Conservation (phyloP, 2,329 filamentous ascomycete genomes). For the Colletotrichum siamense region DNA sequence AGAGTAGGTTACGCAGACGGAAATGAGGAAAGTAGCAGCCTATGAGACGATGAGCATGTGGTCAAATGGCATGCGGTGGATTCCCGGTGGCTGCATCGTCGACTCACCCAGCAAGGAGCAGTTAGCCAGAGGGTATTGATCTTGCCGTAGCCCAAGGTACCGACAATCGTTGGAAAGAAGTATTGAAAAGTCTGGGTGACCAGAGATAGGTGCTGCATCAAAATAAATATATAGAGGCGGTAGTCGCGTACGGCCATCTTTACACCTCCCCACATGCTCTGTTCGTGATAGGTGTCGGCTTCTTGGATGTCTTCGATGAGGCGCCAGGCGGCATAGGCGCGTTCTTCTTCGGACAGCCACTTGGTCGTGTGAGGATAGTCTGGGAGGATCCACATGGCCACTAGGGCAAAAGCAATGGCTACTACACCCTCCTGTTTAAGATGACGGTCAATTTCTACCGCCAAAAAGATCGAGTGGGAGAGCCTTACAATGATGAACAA, state of each 20-base stretch:
- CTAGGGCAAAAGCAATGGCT: constrained; percentile 41
- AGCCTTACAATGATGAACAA: constrained; percentile 32
- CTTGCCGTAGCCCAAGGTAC: constrained; percentile 62
- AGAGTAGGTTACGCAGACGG: constrained; percentile 58
- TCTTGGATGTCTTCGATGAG: constrained; percentile 54
- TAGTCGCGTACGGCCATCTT: constrained; percentile 53
- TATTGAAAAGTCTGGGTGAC: constrained; percentile 65
- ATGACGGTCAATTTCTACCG: background rate
- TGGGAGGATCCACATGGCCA: constrained; percentile 46
- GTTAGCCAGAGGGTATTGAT: constrained; percentile 63
- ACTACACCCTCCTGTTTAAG: constrained; percentile 39
- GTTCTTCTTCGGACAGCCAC: constrained; percentile 58
- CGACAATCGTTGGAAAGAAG: constrained; percentile 69
- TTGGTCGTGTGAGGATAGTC: constrained; percentile 58
- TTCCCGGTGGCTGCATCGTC: background rate
- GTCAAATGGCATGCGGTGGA: background rate
- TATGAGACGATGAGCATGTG: constrained; percentile 4
- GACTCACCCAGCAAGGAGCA: constrained; percentile 57
- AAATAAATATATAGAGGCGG: constrained; percentile 57
- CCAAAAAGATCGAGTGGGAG: background rate
- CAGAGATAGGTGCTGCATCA: constrained; percentile 58
- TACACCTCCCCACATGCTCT: constrained; percentile 48
- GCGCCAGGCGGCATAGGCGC: constrained; percentile 57
- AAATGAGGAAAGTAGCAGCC: constrained; percentile 59
- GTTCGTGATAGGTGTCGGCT: constrained; percentile 43